Base-by-base conservation (phyloP, 768 basidiomycete genomes). In the Lactarius hatsudake region DNA sequence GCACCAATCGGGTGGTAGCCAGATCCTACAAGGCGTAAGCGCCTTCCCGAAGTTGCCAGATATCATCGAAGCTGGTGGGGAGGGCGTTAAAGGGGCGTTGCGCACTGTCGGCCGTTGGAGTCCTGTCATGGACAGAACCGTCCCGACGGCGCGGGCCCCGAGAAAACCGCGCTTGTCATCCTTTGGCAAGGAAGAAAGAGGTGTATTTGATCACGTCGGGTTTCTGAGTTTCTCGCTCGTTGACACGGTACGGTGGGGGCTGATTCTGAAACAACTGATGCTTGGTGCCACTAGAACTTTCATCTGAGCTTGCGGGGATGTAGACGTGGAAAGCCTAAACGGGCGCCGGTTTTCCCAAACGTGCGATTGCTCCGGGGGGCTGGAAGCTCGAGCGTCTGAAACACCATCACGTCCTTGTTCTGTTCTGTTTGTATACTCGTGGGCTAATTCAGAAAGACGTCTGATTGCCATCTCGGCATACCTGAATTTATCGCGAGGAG, bases 211-310 rank as follows among this genome's bases (percentile, higher is more conserved):
- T 67, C 61, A 43, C 57, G 62, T 54, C 54, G 30, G 51, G 45
- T 40, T 40, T 23, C 28, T 30, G 28, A 30, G 28, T 30, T 30
- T 30, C 23, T 26, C 30, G 34, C 38, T 68, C 59, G 62, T 64
- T 68, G 66, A 63, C 61, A 67, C 57, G 61, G 57, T n/a, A 28
- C 54, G 57, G 61, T 59, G 66, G 62, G 58, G 66, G 59, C 42
- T 68, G 67, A 60, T 55, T 68, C 67, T 68, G 67, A 68, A 68
- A 68, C 67, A 68, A 53, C 23, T 68, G 67, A 68, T 68, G 62
- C 42, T n/a, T 56, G 62, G 28, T 60, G 67, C 67, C 67, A 68
- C 67, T 68, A 68, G 67, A 68, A 68, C 67, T 51, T 68, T 68
- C 67, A 68, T 68, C 58, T 64, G 42, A 26, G 53, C 59, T 45